Evolutionary conservation across 2,329 filamentous ascomycete species (phyloP).

Genomic region (Tolypocladium cylindrosporum): DNA sequence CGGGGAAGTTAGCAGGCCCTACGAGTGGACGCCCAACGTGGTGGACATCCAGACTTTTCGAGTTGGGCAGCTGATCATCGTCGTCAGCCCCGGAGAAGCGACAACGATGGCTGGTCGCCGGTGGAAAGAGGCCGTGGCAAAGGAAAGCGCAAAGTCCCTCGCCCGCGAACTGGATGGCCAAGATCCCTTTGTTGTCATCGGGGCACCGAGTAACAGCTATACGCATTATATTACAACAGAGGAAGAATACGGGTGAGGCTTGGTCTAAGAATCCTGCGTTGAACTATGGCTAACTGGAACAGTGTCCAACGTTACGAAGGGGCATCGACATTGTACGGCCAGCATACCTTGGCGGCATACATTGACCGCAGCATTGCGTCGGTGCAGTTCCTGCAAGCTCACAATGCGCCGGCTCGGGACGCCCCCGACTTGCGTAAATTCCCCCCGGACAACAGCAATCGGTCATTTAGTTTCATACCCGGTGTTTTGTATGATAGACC

Average conservation of each 20-base stretch:
- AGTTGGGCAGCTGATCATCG: conserved; percentile 73
- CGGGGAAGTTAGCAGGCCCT: conserved; percentile 63
- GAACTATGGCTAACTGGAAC: conserved; percentile 9
- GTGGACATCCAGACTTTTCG: conserved; percentile 78
- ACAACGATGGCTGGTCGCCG: conserved; percentile 86
- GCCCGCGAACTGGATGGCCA: conserved; percentile 25
- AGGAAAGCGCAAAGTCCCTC: conserved; percentile 33
- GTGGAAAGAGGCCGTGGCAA: conserved; percentile 64
- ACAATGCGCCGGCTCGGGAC: conserved; percentile 20
- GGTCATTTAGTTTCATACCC: conserved; percentile 67
- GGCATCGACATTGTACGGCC: conserved; percentile 78
- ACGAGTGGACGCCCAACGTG: conserved; percentile 81
- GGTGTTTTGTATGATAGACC: conserved; percentile 65
- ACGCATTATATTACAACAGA: conserved; percentile 66
- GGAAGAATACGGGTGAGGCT: conserved; percentile 45
- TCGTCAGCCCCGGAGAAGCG: conserved; percentile 78
- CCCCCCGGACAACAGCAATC: conserved; percentile 70
- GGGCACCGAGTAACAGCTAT: conserved; percentile 82
- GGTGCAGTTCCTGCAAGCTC: conserved; percentile 53
- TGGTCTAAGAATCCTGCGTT: neutral
- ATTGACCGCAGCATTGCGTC: conserved; percentile 67
- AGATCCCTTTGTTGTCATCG: conserved; percentile 65
- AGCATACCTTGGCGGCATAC: conserved; percentile 74
- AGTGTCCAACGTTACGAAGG: conserved; percentile 80
- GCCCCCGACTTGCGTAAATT: conserved; percentile 35